Evolutionary conservation across 2,329 filamentous ascomycete genomes (phyloP).

Genomic region (Neofusicoccum sp.): DNA sequence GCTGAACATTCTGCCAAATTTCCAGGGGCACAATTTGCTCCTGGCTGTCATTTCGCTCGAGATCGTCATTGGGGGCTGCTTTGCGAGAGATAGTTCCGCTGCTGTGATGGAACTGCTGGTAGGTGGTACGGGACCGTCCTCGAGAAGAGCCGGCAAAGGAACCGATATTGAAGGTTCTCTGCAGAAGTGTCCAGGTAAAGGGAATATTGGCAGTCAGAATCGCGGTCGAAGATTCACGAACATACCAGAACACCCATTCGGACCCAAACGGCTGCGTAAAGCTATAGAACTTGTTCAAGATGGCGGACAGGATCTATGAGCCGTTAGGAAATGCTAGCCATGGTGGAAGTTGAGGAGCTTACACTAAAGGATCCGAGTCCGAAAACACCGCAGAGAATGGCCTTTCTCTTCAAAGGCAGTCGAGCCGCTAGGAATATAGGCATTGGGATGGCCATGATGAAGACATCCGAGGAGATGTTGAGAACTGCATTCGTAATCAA

Average conservation of each 20-base stretch:
- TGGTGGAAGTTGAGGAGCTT: neutral
- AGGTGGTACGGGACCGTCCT: slow-evolving; percentile 7
- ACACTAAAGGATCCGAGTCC: slow-evolving; percentile 48
- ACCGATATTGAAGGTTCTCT: slow-evolving; percentile 46
- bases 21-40: slow-evolving; percentile 14
- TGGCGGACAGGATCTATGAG: slow-evolving; percentile 38
- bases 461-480: slow-evolving; percentile 51
- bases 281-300: slow-evolving; percentile 65
- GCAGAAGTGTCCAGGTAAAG: slow-evolving; percentile 61
- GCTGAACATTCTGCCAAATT: slow-evolving; percentile 15
- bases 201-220: slow-evolving; percentile 64
- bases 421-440: slow-evolving; percentile 49
- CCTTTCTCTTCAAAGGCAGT: slow-evolving; percentile 52
- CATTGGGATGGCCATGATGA: slow-evolving; percentile 51
- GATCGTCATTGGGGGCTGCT: neutral
- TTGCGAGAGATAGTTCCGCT: neutral
- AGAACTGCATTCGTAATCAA: slow-evolving; percentile 44
- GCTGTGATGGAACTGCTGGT: slow-evolving; percentile 12
- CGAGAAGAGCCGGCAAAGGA: slow-evolving; percentile 28
- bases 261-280: slow-evolving; percentile 59
- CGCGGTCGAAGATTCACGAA: slow-evolving; percentile 61
- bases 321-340: neutral
- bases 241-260: slow-evolving; percentile 62
- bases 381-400: slow-evolving; percentile 59
- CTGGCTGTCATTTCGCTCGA: slow-evolving; percentile 6